A percentile compares a stretch with the other conserved stretches of the same genome.
These are phyloP conservation scores for Talaromyces wortmannii DNA, from an alignment of 495 filamentous ascomycete genomes.

Conservation along the genomic window DNA sequence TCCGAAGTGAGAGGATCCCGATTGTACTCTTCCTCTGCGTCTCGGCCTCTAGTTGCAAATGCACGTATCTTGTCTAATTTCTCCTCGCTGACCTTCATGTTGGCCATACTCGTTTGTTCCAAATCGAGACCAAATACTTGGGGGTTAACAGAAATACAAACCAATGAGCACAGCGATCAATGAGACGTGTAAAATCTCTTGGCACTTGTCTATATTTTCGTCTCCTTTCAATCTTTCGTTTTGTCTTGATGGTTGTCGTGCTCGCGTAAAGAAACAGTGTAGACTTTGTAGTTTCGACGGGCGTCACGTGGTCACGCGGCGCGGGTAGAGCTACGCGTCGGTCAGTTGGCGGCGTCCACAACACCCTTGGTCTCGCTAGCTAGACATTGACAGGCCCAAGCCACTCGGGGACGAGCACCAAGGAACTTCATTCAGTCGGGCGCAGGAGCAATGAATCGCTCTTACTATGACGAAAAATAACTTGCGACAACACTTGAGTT, in stretches of 20 bases:
- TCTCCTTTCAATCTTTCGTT: background rate
- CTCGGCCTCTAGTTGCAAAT: conserved; percentile 29
- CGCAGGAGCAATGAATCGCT: conserved; percentile 13
- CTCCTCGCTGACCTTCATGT: conserved; percentile 24
- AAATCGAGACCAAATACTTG: background rate
- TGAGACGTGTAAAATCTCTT: too few relatives aligned
- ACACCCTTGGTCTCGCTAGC: background rate
- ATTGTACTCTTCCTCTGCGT: conserved; percentile 26
- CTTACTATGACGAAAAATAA: conserved; percentile 47
- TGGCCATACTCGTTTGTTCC: background rate
- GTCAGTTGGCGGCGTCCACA: background rate
- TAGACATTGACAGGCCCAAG: background rate
- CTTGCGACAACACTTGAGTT: conserved; percentile 39
- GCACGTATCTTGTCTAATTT: conserved; percentile 29
- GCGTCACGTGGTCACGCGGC: conserved; percentile 6
- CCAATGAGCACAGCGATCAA: too few relatives aligned
- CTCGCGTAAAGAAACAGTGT: background rate
- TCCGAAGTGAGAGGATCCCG: conserved; percentile 23
- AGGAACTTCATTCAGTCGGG: background rate
- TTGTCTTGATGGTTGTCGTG: background rate
- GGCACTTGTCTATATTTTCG: background rate
- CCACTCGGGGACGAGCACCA: background rate
- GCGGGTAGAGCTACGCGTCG: background rate
- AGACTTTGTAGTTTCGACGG: background rate
- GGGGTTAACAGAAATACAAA: too few relatives aligned